A percentile compares a stretch with the other conserved stretches of the same genome.
Evolutionary conservation across 2,329 filamentous ascomycete species (phyloP).

Genomic region (Sporothrix mexicana): DNA sequence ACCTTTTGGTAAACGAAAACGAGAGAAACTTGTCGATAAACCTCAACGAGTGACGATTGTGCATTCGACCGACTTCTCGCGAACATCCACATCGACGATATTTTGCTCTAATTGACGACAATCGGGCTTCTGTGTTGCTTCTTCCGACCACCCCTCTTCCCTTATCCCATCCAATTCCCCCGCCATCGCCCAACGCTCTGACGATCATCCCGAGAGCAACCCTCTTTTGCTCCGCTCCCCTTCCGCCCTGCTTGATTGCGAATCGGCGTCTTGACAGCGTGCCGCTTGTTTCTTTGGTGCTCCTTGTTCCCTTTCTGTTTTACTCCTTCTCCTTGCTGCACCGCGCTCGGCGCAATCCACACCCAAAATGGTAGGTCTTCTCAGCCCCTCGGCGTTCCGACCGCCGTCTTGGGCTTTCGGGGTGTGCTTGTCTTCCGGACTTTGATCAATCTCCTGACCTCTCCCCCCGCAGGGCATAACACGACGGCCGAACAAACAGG

Average conservation of each 20-base stretch:
- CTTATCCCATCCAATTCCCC: background rate
- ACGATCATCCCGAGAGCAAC: conserved; percentile 20
- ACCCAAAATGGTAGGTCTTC: conserved; percentile 30
- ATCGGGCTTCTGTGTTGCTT: conserved; percentile 3
- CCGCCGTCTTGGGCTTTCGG: background rate
- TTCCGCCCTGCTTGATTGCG: background rate
- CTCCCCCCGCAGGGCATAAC: conserved; percentile 54
- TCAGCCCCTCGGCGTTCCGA: background rate
- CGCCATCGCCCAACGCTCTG: conserved; percentile 6
- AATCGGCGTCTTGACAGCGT: background rate
- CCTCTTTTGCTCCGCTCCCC: background rate
- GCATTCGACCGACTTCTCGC: background rate
- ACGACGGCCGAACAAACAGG: conserved; percentile 55
- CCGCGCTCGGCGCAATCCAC: conserved; percentile 15
- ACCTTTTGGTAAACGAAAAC: background rate
- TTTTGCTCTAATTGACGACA: background rate
- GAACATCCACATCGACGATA: conserved; percentile 5
- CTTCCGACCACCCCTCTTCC: background rate
- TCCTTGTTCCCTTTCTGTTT: background rate
- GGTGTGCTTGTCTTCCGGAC: background rate
- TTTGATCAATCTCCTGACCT: conserved; percentile 3
- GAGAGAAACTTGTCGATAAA: background rate
- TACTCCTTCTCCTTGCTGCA: background rate
- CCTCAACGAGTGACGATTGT: background rate
- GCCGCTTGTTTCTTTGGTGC: background rate